These are phyloP conservation scores for Inonotus hispidus DNA, from an alignment of 1,284 basidiomycete genomes.

Conservation along the genomic window DNA sequence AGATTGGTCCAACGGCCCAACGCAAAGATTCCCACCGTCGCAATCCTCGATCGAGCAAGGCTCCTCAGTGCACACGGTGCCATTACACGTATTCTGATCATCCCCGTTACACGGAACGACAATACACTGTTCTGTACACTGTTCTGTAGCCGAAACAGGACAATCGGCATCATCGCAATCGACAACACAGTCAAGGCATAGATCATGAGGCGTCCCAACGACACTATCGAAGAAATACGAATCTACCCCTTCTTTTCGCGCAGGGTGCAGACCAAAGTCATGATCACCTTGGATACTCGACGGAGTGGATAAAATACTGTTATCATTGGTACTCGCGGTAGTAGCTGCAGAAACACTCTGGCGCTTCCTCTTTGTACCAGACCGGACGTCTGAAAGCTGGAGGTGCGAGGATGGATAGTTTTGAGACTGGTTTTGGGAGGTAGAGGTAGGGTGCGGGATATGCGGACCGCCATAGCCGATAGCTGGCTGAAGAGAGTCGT, in stretches of 20 bases:
- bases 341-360: neutral
- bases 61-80: slow-evolving; percentile 9
- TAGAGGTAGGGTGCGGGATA: neutral
- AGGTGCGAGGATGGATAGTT: slow-evolving; percentile 1
- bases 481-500: neutral
- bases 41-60: slow-evolving; percentile 10
- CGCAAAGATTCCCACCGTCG: slow-evolving; percentile 9
- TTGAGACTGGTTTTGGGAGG: neutral
- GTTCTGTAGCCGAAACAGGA: slow-evolving; percentile 21
- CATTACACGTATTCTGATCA: slow-evolving; percentile 8
- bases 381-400: slow-evolving; percentile 17
- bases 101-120: slow-evolving; percentile 19
- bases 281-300: neutral
- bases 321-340: neutral
- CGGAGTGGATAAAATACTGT: neutral
- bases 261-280: too few relatives aligned
- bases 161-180: slow-evolving; percentile 20
- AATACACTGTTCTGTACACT: slow-evolving; percentile 22
- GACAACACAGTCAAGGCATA: slow-evolving; percentile 19
- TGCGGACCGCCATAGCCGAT: neutral
- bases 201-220: neutral
- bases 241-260: neutral
- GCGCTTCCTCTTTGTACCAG: slow-evolving; percentile 8
- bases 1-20: slow-evolving; percentile 9
- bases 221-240: neutral